These are phyloP conservation scores for Ostreobium quekettii DNA, from an alignment of 139 green algal genomes.

Conservation along the genomic window DNA sequence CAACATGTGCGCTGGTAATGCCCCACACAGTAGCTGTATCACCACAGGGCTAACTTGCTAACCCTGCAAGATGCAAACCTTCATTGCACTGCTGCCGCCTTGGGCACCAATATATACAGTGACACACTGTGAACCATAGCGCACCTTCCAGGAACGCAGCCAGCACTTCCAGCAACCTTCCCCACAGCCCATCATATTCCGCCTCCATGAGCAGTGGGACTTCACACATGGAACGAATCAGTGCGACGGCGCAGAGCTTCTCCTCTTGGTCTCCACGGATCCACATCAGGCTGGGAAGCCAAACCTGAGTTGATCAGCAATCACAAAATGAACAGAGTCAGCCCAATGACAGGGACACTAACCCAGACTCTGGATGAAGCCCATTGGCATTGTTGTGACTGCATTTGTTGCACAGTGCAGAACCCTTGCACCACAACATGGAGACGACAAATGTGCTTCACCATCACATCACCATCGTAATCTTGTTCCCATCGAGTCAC, in stretches of 20 bases:
- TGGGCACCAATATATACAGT: background rate
- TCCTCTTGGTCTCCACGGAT: constrained; percentile 53
- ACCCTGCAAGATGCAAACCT: background rate
- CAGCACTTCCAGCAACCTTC: constrained; percentile 47
- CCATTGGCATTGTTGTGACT: background rate
- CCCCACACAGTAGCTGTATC: no score
- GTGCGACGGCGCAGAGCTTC: constrained; percentile 71
- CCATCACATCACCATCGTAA: background rate
- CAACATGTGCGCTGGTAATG: no score
- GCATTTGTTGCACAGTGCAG: background rate
- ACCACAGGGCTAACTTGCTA: background rate
- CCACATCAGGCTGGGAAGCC: constrained; percentile 45
- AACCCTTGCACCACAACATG: background rate
- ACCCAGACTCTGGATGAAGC: no score
- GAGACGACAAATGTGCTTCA: constrained; percentile 1
- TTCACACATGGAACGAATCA: constrained; percentile 58
- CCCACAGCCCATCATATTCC: constrained; percentile 36
- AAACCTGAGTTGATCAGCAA: constrained; percentile 34
- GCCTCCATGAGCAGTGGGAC: constrained; percentile 26
- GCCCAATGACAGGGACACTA: background rate
- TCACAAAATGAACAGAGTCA: background rate
- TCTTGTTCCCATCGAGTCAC: no score
- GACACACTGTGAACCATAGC: background rate
- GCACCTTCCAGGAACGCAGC: constrained; percentile 46
- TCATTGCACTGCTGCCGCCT: background rate